phyloP scores from a whole-genome alignment of 805 yeast genomes.

The Saturnispora bothae region DNA sequence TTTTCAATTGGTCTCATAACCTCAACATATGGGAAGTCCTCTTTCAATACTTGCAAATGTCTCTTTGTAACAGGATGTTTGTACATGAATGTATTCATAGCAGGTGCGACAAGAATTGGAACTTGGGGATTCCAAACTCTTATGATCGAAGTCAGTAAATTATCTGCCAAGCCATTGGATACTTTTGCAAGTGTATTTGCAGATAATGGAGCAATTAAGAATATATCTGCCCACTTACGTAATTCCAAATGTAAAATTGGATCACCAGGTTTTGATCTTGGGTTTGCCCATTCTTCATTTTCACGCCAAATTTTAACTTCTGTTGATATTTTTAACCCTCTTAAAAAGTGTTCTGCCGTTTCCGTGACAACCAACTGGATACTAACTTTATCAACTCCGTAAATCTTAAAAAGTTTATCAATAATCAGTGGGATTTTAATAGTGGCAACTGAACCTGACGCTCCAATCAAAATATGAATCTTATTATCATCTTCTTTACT shows the following conservation, averaged over 20 bases:
- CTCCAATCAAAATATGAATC: slow-evolving; percentile 80
- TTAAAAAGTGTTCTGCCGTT: slow-evolving; percentile 73
- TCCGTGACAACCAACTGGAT: slow-evolving; percentile 80
- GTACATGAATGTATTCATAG: slow-evolving; percentile 90
- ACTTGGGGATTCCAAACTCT: slow-evolving; percentile 93
- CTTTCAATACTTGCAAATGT: slow-evolving; percentile 64
- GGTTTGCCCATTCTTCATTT: slow-evolving; percentile 74
- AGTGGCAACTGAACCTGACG: slow-evolving; percentile 95
- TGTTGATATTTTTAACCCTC: slow-evolving; percentile 43
- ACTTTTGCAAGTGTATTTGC: slow-evolving; percentile 90
- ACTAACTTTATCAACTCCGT: slow-evolving; percentile 61
- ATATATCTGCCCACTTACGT: slow-evolving; percentile 92
- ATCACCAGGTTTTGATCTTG: slow-evolving; percentile 63
- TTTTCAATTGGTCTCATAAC: slow-evolving; percentile 92
- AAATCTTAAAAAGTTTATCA: slow-evolving; percentile 72
- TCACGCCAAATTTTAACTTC: slow-evolving; percentile 87
- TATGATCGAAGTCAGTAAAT: slow-evolving; percentile 77
- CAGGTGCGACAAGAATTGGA: slow-evolving; percentile 87
- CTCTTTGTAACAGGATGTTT: slow-evolving; percentile 80
- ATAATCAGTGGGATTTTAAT: slow-evolving; percentile 86
- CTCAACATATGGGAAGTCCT: slow-evolving; percentile 93
- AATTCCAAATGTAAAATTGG: slow-evolving; percentile 93
- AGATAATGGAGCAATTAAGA: slow-evolving; percentile 87
- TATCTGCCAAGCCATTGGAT: slow-evolving; percentile 86
- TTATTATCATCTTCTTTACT: slow-evolving; percentile 73